Evolutionary conservation across 805 yeast genomes (phyloP), one percentile per base, ranked within the genome.

Genomic region (Lipomyces japonicus): DNA sequence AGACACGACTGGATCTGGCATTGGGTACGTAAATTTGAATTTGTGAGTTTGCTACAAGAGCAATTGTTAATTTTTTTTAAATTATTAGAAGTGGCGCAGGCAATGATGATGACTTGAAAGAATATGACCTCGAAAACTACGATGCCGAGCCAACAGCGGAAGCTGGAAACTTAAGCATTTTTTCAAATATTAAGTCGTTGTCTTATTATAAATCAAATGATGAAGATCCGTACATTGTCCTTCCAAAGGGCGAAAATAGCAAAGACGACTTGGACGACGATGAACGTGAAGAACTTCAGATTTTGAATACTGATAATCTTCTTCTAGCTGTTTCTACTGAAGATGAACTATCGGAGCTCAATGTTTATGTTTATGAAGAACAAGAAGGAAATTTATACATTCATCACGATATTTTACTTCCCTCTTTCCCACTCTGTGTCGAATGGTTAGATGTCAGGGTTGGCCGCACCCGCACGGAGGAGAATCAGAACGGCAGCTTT

Each of bases 351-450:
- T 88, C 96, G 4, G 86, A 84, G 64, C 73, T 93, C 63, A 97
- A 93, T 63, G 95, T 91, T 2, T 91, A 91, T 63, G 86, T 93
- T 22, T 93, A 90, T 66, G 97, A 93, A 65, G 96, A 90, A 64
- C 89, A 90, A 64, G 90, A 81, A 54, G 77, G 83, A 47, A 79
- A 82, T 34, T 71, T 93, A 57, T 93, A 93, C 64, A 93, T 91
- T 44, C 98, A 93, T 66, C 98, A 93, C 68, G 98, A 93, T 67
- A 71, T 91, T 60, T 88, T 93, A 96, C 76, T 93, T 54, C 98
- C 98, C 1, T 85, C 96, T 1, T 91, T 93, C 76, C 98, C 98
- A 37, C 75, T 93, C 53, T 88, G 97, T 66, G 90, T 90, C 30
- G 98, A 93, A 69, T 91, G 97, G 97, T 68, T 93, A 56, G 85